A percentile compares a stretch with the other conserved stretches of the same genome.
These are phyloP conservation scores for Sphaceloma murrayae DNA, from an alignment of 2,329 filamentous ascomycete genomes.

Conservation along the genomic window DNA sequence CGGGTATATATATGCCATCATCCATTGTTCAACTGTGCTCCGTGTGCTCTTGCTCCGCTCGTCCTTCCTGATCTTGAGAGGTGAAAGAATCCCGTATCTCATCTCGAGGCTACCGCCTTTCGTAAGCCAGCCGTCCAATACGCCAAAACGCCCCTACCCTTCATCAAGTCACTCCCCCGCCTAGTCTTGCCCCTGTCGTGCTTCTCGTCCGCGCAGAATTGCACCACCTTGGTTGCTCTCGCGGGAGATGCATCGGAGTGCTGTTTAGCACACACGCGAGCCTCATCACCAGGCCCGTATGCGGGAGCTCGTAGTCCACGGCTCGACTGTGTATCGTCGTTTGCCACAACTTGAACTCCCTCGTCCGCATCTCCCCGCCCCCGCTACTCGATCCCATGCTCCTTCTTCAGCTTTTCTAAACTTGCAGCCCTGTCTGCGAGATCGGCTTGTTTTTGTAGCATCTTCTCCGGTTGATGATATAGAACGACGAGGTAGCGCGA, in stretches of 20 bases:
- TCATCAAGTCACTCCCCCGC: slow-evolving; percentile 5
- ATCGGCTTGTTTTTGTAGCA: slow-evolving; percentile 83
- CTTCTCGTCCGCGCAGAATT: slow-evolving; percentile 2
- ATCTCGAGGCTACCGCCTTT: slow-evolving; percentile 15
- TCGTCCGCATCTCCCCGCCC: slow-evolving; percentile 9
- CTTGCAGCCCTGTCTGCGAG: slow-evolving; percentile 88
- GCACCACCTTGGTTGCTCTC: slow-evolving; percentile 4
- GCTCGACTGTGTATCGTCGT: too few species aligned
- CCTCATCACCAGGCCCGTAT: slow-evolving; percentile 5
- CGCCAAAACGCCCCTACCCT: slow-evolving; percentile 14
- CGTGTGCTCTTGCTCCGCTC: not conserved
- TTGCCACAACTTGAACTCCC: too few species aligned
- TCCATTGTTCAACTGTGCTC: not conserved
- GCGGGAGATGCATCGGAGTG: slow-evolving; percentile 4
- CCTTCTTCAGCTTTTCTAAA: slow-evolving; percentile 94
- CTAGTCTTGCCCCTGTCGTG: not conserved
- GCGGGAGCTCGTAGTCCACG: slow-evolving; percentile 4
- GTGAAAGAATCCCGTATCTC: not conserved
- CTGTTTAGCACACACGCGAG: not conserved
- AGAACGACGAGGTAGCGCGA: slow-evolving; percentile 92
- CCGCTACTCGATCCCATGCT: slow-evolving; percentile 70
- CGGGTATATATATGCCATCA: not conserved
- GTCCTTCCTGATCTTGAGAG: not conserved
- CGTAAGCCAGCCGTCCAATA: slow-evolving; percentile 15
- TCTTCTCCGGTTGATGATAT: slow-evolving; percentile 70